Percentiles rank a stretch among this genome's conserved stretches.
Conservation (phyloP, 2,329 filamentous ascomycete genomes). For the Phoma sp. region DNA sequence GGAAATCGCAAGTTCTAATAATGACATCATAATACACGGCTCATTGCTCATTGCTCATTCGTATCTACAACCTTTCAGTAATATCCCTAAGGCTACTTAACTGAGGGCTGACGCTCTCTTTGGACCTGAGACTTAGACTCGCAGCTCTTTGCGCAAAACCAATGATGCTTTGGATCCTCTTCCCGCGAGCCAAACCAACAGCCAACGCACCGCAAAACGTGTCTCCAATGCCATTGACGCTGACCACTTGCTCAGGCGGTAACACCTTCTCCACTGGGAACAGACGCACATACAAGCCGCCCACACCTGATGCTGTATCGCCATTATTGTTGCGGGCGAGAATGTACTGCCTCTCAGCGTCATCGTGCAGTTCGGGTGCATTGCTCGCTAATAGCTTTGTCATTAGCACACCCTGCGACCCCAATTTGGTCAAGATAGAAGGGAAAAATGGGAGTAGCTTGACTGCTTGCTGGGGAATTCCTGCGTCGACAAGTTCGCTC, state of each 20-base stretch:
- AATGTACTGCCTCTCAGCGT: conserved; percentile 71
- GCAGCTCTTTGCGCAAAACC: conserved; percentile 82
- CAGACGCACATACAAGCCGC: conserved; percentile 82
- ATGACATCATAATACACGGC: no score
- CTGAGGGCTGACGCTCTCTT: conserved; percentile 71
- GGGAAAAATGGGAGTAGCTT: conserved; percentile 90
- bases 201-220: conserved; percentile 87
- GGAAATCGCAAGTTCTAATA: no score
- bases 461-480: conserved; percentile 81
- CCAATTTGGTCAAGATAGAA: conserved; percentile 83
- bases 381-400: conserved; percentile 71
- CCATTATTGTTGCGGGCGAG: conserved; percentile 63
- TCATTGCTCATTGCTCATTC: no score
- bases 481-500: conserved; percentile 72
- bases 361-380: conserved; percentile 70
- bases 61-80: background rate
- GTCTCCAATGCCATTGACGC: conserved; percentile 93
- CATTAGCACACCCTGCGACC: conserved; percentile 74
- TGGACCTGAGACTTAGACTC: conserved; percentile 75
- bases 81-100: conserved; percentile 47
- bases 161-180: conserved; percentile 66
- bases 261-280: conserved; percentile 71
- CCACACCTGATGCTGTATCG: conserved; percentile 54
- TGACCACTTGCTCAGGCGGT: conserved; percentile 69
- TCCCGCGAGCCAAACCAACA: conserved; percentile 71